A percentile compares a stretch with the other conserved stretches of the same genome.
Evolutionary conservation across 495 filamentous ascomycete genomes (phyloP).

Genomic region (Darksidea phi): DNA sequence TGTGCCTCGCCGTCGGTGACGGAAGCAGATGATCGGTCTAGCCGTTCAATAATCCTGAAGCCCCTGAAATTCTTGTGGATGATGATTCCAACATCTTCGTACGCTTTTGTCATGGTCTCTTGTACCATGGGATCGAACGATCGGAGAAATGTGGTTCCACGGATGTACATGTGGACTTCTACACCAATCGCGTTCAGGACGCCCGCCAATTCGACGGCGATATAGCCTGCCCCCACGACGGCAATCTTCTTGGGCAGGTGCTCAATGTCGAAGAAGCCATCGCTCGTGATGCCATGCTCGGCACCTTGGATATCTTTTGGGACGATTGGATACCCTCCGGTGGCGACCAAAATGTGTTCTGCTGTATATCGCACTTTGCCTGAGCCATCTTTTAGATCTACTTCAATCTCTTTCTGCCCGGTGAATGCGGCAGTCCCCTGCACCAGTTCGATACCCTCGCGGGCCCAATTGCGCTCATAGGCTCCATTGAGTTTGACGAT

Average conservation of each 20-base stretch:
- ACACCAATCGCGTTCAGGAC: slow-evolving; percentile 34
- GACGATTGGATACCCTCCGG: slow-evolving; percentile 52
- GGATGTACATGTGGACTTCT: slow-evolving; percentile 35
- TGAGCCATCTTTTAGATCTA: slow-evolving; percentile 49
- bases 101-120: slow-evolving; percentile 30
- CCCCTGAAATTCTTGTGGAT: slow-evolving; percentile 27
- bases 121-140: slow-evolving; percentile 37
- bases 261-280: slow-evolving; percentile 42
- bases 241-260: slow-evolving; percentile 25
- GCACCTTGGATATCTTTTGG: slow-evolving; percentile 51
- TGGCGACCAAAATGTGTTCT: slow-evolving; percentile 58
- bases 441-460: slow-evolving; percentile 58
- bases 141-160: slow-evolving; percentile 29
- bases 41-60: slow-evolving; percentile 29
- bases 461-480: slow-evolving; percentile 59
- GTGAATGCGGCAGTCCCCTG: slow-evolving; percentile 57
- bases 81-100: slow-evolving; percentile 30
- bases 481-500: slow-evolving; percentile 53
- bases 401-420: slow-evolving; percentile 53
- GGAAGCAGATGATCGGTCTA: slow-evolving; percentile 11
- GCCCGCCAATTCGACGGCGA: slow-evolving; percentile 35
- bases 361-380: slow-evolving; percentile 51
- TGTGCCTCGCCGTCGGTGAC: slow-evolving; percentile 8
- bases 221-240: slow-evolving; percentile 30
- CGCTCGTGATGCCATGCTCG: slow-evolving; percentile 59